Conservation (phyloP, 2,329 filamentous ascomycete genomes). For the Colletotrichum acutatum region DNA sequence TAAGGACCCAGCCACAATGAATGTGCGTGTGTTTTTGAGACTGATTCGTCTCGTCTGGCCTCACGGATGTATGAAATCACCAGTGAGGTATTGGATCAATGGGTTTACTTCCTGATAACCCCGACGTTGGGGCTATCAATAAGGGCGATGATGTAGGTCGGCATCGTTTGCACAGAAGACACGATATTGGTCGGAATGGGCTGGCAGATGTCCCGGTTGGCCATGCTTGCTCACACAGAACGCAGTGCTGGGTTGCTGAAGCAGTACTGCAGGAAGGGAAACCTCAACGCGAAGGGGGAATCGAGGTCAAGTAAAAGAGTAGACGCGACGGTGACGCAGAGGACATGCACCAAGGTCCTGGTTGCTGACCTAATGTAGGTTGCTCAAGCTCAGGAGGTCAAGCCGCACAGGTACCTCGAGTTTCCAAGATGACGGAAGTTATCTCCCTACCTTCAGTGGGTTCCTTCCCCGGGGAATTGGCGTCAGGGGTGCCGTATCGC, state of each 20-base stretch:
- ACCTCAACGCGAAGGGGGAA: background rate
- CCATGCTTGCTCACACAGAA: slow-evolving; percentile 1
- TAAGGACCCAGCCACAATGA: background rate
- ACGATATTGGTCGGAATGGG: background rate
- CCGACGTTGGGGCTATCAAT: slow-evolving; percentile 64
- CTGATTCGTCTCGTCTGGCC: background rate
- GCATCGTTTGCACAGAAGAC: slow-evolving; percentile 36
- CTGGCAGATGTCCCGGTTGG: background rate
- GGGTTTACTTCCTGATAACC: slow-evolving; percentile 56
- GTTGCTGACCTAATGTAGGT: slow-evolving; percentile 32
- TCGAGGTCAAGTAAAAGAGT: background rate
- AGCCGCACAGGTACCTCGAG: background rate
- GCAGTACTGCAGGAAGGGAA: background rate
- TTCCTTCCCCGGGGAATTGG: slow-evolving; percentile 7
- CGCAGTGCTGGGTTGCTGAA: background rate
- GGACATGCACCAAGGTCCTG: slow-evolving; percentile 5
- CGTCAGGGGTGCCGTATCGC: slow-evolving; percentile 12
- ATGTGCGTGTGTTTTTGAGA: background rate
- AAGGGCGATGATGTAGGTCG: slow-evolving; percentile 31
- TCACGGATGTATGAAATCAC: slow-evolving; percentile 33
- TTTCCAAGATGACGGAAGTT: background rate
- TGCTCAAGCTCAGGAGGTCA: background rate
- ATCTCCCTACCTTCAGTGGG: background rate
- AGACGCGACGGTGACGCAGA: slow-evolving; percentile 27
- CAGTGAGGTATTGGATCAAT: slow-evolving; percentile 40